Evolutionary conservation across 2,329 filamentous ascomycete species (phyloP).

Genomic region (Aspergillus amoenus): DNA sequence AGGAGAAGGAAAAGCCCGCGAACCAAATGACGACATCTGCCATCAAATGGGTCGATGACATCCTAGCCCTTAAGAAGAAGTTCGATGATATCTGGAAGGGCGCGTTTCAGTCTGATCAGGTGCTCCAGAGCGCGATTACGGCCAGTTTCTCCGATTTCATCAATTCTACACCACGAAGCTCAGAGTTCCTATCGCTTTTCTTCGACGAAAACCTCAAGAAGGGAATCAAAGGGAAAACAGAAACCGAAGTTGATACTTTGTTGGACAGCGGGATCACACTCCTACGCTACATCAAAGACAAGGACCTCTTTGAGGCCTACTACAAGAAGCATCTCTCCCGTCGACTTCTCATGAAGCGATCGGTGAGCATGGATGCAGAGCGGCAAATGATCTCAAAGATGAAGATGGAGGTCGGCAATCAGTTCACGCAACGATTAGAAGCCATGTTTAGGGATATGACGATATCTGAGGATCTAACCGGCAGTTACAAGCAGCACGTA

Average conservation of each 20-base stretch:
- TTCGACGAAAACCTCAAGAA: slow-evolving; percentile 96
- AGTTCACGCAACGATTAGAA: slow-evolving; percentile 89
- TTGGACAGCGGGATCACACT: slow-evolving; percentile 88
- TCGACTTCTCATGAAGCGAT: slow-evolving; percentile 82
- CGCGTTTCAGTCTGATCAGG: slow-evolving; percentile 73
- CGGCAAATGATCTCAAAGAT: slow-evolving; percentile 94
- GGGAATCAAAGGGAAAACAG: slow-evolving; percentile 88
- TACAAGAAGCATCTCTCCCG: slow-evolving; percentile 96
- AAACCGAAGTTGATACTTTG: slow-evolving; percentile 77
- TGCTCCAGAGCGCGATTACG: slow-evolving; percentile 77
- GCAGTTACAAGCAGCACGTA: slow-evolving; percentile 72
- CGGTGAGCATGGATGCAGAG: slow-evolving; percentile 87
- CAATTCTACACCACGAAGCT: slow-evolving; percentile 79
- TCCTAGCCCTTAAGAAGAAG: slow-evolving; percentile 80
- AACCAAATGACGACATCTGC: slow-evolving; percentile 84
- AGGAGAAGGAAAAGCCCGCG: slow-evolving; percentile 52
- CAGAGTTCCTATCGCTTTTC: slow-evolving; percentile 92
- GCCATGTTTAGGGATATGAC: slow-evolving; percentile 98
- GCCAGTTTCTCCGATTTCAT: slow-evolving; percentile 91
- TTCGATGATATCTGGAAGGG: slow-evolving; percentile 76
- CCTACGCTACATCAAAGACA: slow-evolving; percentile 83
- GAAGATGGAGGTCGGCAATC: slow-evolving; percentile 94
- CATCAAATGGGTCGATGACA: slow-evolving; percentile 93
- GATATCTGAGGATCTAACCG: slow-evolving; percentile 78
- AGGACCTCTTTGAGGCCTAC: slow-evolving; percentile 93